Conservation (phyloP, 352 stramenopile genomes). For the Stephanocyclus meneghinianus region DNA sequence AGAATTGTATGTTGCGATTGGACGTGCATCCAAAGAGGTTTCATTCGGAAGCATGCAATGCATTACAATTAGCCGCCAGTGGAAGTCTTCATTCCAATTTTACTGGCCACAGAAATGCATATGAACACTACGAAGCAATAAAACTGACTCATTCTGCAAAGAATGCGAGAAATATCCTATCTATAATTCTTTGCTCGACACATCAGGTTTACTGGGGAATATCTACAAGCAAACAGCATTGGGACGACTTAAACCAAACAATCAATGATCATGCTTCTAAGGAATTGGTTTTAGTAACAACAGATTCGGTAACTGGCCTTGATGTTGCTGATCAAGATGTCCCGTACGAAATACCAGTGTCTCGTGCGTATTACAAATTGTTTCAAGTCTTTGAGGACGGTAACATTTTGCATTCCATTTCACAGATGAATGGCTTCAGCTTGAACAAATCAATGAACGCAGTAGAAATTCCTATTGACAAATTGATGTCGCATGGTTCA, state of each 20-base stretch:
- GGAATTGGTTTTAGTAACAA: conserved; percentile 42
- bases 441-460: neutral
- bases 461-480: conserved; percentile 5
- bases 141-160: conserved; percentile 49
- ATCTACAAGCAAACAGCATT: conserved; percentile 40
- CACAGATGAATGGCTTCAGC: conserved; percentile 4
- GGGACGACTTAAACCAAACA: conserved; percentile 42
- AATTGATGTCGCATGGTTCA: conserved; percentile 32
- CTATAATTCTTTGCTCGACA: conserved; percentile 29
- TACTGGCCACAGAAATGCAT: neutral
- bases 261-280: conserved; percentile 60
- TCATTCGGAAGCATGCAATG: conserved; percentile 38
- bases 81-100: neutral
- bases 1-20: conserved; percentile 43
- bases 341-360: conserved; percentile 45
- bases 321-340: conserved; percentile 26
- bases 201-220: conserved; percentile 38
- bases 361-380: conserved; percentile 66
- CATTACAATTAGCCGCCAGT: neutral
- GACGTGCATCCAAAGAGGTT: conserved; percentile 49
- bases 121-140: conserved; percentile 23
- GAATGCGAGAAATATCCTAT: conserved; percentile 44
- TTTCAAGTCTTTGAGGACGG: conserved; percentile 55
- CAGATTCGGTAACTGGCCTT: conserved; percentile 37
- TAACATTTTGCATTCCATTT: conserved; percentile 24